Conservation (phyloP, 2,329 filamentous ascomycete species). For the Microcera coccophila region DNA sequence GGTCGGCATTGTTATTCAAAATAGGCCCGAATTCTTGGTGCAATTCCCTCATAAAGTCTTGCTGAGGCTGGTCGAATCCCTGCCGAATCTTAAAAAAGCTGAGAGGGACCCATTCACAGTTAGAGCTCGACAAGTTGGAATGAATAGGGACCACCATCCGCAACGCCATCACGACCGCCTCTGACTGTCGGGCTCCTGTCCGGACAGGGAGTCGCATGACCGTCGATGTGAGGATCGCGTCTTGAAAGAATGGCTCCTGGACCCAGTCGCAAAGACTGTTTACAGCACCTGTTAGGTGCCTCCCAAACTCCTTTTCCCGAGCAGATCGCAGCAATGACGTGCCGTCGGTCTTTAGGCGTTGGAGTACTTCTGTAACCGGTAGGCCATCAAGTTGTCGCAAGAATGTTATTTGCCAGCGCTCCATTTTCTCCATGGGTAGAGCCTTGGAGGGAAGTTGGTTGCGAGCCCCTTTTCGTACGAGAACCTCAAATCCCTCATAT, state of each 20-base stretch:
- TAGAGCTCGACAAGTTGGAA: constrained; percentile 45
- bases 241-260: constrained; percentile 43
- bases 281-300: constrained; percentile 42
- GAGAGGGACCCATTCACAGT: constrained; percentile 58
- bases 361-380: constrained; percentile 32
- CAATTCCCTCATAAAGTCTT: constrained; percentile 57
- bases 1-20: constrained; percentile 27
- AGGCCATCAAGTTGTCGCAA: constrained; percentile 48
- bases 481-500: constrained; percentile 58
- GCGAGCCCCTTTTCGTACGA: constrained; percentile 53
- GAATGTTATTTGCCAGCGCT: constrained; percentile 53
- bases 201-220: constrained; percentile 42
- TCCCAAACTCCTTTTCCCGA: constrained; percentile 43
- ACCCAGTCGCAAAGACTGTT: constrained; percentile 39
- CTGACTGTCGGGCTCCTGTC: constrained; percentile 14
- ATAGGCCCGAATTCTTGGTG: constrained; percentile 58
- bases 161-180: constrained; percentile 48
- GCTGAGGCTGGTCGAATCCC: constrained; percentile 55
- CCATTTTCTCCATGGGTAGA: constrained; percentile 50
- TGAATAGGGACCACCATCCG: constrained; percentile 61
- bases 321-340: constrained; percentile 31
- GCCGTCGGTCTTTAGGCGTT: constrained; percentile 33
- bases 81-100: constrained; percentile 65
- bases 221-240: constrained; percentile 42
- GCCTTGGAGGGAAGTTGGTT: constrained; percentile 59